phyloP scores from a whole-genome alignment of 129 eudicot species.

The Flaveria bidentis region DNA sequence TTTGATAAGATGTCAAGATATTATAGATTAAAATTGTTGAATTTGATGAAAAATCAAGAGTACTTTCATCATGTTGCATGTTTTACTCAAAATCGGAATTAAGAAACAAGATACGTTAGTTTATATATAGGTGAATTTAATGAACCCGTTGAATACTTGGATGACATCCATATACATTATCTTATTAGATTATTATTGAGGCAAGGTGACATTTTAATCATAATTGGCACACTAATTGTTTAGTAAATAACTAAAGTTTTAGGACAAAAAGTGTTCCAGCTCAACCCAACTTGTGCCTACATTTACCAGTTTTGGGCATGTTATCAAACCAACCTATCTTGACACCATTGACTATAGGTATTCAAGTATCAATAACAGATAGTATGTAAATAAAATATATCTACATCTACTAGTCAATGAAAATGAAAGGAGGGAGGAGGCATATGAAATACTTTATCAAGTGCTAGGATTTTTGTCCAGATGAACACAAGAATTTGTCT shows the following conservation, averaged over 20 bases:
- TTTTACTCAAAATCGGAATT: background rate
- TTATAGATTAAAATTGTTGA: background rate
- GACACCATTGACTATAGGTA: background rate
- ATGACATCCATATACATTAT: background rate
- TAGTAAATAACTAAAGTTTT: background rate
- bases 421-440: background rate
- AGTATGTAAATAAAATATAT: background rate
- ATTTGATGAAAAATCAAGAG: background rate
- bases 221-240: background rate
- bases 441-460: slow-evolving; percentile 66
- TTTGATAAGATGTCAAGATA: background rate
- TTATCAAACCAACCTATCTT: background rate
- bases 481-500: slow-evolving; percentile 93
- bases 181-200: background rate
- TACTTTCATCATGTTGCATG: background rate
- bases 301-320: background rate
- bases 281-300: background rate
- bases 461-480: slow-evolving; percentile 98
- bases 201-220: background rate
- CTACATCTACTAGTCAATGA: background rate
- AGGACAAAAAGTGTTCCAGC: background rate
- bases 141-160: background rate
- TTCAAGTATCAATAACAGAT: background rate
- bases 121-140: background rate
- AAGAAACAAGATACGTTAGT: slow-evolving; percentile 2